Evolutionary conservation across 768 basidiomycete genomes (phyloP), one percentile per base, ranked within the genome.

Genomic region (Butyriboletus loyo): DNA sequence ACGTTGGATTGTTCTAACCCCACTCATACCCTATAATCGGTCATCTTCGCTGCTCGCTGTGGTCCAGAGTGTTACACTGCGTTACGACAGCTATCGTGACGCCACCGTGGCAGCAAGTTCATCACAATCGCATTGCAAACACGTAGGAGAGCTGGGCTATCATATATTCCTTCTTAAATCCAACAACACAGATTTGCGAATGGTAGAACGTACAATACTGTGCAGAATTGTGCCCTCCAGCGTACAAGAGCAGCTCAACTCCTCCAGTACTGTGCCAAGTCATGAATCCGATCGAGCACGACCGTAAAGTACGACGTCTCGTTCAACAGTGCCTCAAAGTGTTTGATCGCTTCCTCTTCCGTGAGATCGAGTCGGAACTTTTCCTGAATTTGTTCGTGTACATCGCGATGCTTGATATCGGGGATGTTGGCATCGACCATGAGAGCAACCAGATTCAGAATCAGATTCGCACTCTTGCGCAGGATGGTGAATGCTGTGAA

Each of bases 341-440:
- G 91, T 71, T 97, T 93, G 72, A 98, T 94, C 3, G 97, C 96
- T 66, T 97, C 91, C 69, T 97, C 95, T 69, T 98, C 96, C 6
- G 89, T 91, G 36, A 98, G 77, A 68, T 97, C 92, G 46, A 98
- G 73, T 54, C 93, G 80, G 73, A 99, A 99, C 73, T 98, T 98
- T 64, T 98, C 96, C 61, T 97, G 92, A 24, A 99, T 85, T 72
- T 97, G 86, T 58, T 87, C 86, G 61, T 89, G 86, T 3, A 91
- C 88, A 62, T 89, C 87, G 17, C 87, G 86, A 58, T 89, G 87
- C 68, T 94, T 93, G 78, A 99, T 96, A 64, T 98, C 96, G 14
- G 94, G 94, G 41, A 99, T 96, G 60, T 96, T 95, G 4, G 94
- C 95, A 59, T 98, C 94, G 9, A 94, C 87, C 97, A 98, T 98